A percentile compares a stretch with the other conserved stretches of the same genome.
These are phyloP conservation scores for Aulographum hederae DNA, from an alignment of 2,329 filamentous ascomycete species.

Conservation along the genomic window DNA sequence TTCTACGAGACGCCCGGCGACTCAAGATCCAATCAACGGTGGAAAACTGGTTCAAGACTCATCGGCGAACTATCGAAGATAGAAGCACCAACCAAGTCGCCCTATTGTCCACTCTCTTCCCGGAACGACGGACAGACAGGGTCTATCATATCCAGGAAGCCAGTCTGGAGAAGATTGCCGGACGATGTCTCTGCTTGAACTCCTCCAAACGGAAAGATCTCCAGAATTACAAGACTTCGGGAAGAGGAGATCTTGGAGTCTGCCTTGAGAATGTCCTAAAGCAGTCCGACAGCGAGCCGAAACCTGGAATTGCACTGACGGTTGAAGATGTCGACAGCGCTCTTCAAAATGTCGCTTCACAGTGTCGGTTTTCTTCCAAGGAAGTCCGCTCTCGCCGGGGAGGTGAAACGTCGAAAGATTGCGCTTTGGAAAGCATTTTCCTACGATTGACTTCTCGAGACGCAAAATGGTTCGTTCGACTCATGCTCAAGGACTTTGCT, in stretches of 20 bases:
- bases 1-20: slow-evolving; percentile 11
- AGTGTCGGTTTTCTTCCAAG: slow-evolving; percentile 52
- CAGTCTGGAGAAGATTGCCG: slow-evolving; percentile 48
- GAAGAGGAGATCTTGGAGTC: slow-evolving; percentile 48
- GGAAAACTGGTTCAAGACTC: slow-evolving; percentile 47
- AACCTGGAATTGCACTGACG: slow-evolving; percentile 26
- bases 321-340: slow-evolving; percentile 55
- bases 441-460: slow-evolving; percentile 34
- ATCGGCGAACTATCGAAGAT: slow-evolving; percentile 40
- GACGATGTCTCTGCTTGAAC: slow-evolving; percentile 46
- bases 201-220: slow-evolving; percentile 42
- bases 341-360: slow-evolving; percentile 48
- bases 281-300: slow-evolving; percentile 29
- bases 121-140: slow-evolving; percentile 57
- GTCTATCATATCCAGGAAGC: slow-evolving; percentile 53
- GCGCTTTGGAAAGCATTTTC: too few species aligned
- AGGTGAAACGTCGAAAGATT: too few species aligned
- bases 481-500: slow-evolving; percentile 61
- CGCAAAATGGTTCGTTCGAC: slow-evolving; percentile 71
- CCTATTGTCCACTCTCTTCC: slow-evolving; percentile 58
- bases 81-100: slow-evolving; percentile 40
- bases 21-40: slow-evolving; percentile 22
- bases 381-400: too few species aligned
- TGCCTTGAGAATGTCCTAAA: slow-evolving; percentile 49
- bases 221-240: slow-evolving; percentile 39